Base-by-base conservation (phyloP, 495 filamentous ascomycete species). In the Hypoxylon subgilvum region DNA sequence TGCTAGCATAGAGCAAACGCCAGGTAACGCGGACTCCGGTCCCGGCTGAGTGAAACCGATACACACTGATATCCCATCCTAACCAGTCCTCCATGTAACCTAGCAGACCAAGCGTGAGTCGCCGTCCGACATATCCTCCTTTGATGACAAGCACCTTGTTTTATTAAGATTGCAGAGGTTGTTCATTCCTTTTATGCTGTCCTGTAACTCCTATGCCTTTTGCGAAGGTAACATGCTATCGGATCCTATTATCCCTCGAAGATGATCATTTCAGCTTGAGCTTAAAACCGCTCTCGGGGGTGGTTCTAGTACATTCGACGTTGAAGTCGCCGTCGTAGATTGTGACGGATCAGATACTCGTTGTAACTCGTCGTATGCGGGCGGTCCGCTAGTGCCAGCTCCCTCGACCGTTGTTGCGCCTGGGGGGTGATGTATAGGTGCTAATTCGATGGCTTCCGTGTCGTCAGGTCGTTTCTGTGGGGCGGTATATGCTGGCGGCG, bases 401-500 rank as follows among this genome's bases (percentile, higher is more conserved):
- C 51, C 52, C 2, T 57, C 56, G 12, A 22, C 48, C 13, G 57
- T 46, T 17, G 38, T 34, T 6, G 41, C 46, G 18, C 54, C 41
- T 19, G 66, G 38, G 14, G 32, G 36, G 13, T 36, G 63, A 53
- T 32, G 63, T 28, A 69, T 59, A 41, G 64, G 70, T 38, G 60
- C 49, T 19, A 64, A 49, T 46, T 70, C 70, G 18, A 66, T 36
- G 5, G 54, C 69, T 7, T 65, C 67, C 6, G 27, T 39, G n/a
- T 55, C 42, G 13, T 63, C 58, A 8, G 65, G 51, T 25, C 55
- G 66, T 44, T 69, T 69, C 22, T 60, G 62, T 22, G 63, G 31
- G 2, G 69, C 52, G 7, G 62, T 68, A 50, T 85, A 85, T 1
- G 82, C 81, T 28, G 82, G 82, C 19, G 82, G 82, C 9, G 82